Base-by-base conservation (phyloP, 768 basidiomycete genomes). In the Hericium coralloides region DNA sequence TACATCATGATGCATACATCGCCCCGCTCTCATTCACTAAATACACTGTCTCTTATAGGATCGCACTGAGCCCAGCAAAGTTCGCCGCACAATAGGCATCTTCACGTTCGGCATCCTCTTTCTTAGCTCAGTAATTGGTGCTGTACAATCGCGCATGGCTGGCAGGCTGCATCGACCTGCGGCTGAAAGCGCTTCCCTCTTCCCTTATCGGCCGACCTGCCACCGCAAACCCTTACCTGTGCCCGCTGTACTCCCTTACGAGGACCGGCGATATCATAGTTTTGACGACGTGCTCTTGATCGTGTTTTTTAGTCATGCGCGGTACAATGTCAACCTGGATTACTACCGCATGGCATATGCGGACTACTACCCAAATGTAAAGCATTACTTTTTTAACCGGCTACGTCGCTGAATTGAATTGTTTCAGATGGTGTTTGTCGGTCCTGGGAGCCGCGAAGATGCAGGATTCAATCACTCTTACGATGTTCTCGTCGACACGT, bases 231-330 rank as follows among this genome's bases (percentile, higher is more conserved):
- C 66, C 31, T 51, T 67, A 38, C 57, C 51, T 8, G 60, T 61
- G 48, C 52, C 61, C 22, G 64, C 62, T 38, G 39, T 55, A 17
- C 55, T 3, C 17, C 45, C 17, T 22, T 25, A 60, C 54, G 50
- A 58, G 60, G 25, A 63, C 20, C 56, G 63, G 36, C 63, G 64
- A 45, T 76, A 73, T 52, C 66, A 68, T 36, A 63, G 65, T 10
- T 80, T 80, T 59, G 70, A 70, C 57, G 64, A 77, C 48, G 59
- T 79, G 14, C 65, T 79, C 12, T 64, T 80, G 37, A 63, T 79
- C 49, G 76, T 79, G 9, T 80, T 79, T 66, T 79, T 79, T 56
- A 79, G 77, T 50, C 78, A 79, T 56, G 63, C 74, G 22, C 65
- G 78, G 48, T 80, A 79, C 53, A 68, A 77, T 60, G 66, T 65